Base-by-base conservation (phyloP, 192 early-diverging fungal species). In the Umbelopsis isabellina region DNA sequence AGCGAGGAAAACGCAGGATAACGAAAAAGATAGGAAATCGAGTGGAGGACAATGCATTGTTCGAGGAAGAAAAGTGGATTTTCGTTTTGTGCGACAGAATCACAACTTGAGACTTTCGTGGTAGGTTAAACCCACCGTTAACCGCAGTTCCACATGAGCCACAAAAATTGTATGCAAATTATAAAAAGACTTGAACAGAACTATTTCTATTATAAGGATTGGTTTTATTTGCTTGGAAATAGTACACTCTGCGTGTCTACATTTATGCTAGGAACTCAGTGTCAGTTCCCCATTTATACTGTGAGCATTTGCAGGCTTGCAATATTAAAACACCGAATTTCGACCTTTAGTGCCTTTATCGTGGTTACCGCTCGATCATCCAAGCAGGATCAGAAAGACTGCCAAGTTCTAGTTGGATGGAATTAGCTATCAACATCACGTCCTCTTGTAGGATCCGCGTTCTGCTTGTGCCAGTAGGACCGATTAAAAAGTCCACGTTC, bases 391-490 rank as follows among this genome's bases (percentile, higher is more conserved):
- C 55, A 18, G 37, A 41, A 41, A 41, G 37, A 41, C 25, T 61
- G 12, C 1, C 2, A 12, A 12, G 16, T 18, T 35, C 13, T 16
- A 35, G 23, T 27, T 68, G 33, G 47, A 76, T 76, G 75, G 75
- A 76, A 46, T 51, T 76, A 49, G 69, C 83, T 15, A 65, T 84
- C 53, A 78, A 85, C 75, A 80, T 88, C n/a, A 83, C 76, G 15
- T 65, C 83, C 16, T 81, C 80, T 33, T 79, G 81, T 23, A 80
- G 84, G 45, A 85, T 92, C 46, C 85, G 88, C 33, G 81, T 94
- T 11, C 68, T 94, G 21, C 75, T 94, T 18, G 90, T 93, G 7
- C 92, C 92, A 45, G 86, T 94, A 12, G 78, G 82, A 10, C 87
- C 82, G 74, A 83, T 92, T 49, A 88, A 84, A 64, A 79, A 76